Conservation (phyloP, 2,329 filamentous ascomycete genomes). For the Chaetomium sp. region DNA sequence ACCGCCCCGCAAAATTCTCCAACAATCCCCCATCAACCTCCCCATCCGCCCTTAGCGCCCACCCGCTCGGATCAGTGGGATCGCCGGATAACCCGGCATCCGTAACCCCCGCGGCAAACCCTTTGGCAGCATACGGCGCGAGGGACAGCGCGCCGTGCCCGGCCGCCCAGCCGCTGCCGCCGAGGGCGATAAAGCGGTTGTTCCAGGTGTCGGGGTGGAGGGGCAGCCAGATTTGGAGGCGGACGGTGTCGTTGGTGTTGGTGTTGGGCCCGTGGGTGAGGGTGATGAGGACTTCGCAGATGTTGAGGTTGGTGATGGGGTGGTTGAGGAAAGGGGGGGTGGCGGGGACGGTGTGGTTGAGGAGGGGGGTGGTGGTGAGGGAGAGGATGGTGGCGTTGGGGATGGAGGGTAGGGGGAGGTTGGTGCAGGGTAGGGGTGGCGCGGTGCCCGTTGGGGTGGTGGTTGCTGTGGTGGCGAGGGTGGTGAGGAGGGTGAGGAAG, state of each 20-base stretch:
- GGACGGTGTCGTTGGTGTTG: slow-evolving; percentile 13
- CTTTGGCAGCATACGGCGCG: not conserved
- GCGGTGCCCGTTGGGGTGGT: not conserved
- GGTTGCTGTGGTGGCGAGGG: not conserved
- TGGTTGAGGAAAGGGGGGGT: not conserved
- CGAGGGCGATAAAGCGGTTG: slow-evolving; percentile 5
- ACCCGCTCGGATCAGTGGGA: no score
- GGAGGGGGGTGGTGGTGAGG: not conserved
- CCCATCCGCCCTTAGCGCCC: not conserved
- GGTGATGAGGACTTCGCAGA: slow-evolving; percentile 8
- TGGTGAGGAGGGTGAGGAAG: not conserved
- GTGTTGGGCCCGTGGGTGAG: slow-evolving; percentile 13
- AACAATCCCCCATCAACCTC: not conserved
- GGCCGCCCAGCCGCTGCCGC: slow-evolving; percentile 12
- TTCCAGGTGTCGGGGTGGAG: not conserved
- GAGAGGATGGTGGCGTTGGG: not conserved
- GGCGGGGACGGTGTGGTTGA: slow-evolving; percentile 9
- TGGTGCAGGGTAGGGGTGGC: not conserved
- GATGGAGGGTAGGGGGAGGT: not conserved
- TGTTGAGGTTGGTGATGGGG: slow-evolving; percentile 4
- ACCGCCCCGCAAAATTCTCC: slow-evolving; percentile 9
- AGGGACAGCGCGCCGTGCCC: not conserved
- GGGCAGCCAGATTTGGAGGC: slow-evolving; percentile 14
- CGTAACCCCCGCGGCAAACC: slow-evolving; percentile 2
- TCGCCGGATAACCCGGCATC: slow-evolving; percentile 3